Base-by-base conservation (phyloP, 2,329 filamentous ascomycete species). In the Samsoniella hepiali region DNA sequence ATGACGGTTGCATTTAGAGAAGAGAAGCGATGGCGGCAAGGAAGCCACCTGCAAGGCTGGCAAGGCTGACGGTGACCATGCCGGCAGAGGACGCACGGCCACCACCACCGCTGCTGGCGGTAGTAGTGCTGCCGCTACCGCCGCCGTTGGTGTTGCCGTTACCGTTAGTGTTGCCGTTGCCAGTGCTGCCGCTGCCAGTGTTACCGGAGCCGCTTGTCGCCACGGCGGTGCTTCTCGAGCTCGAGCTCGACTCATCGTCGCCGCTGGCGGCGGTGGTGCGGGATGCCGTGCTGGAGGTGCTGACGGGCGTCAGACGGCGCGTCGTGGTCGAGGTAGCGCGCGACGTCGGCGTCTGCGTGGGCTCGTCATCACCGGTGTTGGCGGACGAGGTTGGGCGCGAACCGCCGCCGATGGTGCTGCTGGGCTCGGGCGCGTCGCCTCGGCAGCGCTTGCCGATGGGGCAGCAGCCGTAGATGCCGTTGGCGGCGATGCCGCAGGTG, bases 391-490 rank as follows among this genome's bases (percentile, higher is more conserved):
- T 63, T 11, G 60, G 51, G 29, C 60, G 60, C 3, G 51, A 34
- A 13, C 49, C 54, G 13, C 58, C 47, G 50, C 44, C 31, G 22
- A 54, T 64, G 57, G 53, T 59, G 32, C 22, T 54, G 13, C 58
- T 62, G 17, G 65, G 62, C 8, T 65, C 65, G 42, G 64, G 65
- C 7, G 65, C 67, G n/a, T 63, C 58, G n/a, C 65, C 67, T 32
- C 36, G 27, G 64, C 68, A 69, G 27, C n/a, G 49, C 51, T 51
- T 38, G 17, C 67, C 68, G 34, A 65, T 50, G 32, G 63, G 64
- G 62, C 68, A 69, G 63, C 68, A 69, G 5, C 64, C 66, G 56
- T 65, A 67, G 62, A 66, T 51, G 47, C 59, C 63, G 60, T 69
- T 68, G 51, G 49, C 62, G 22, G 64, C 67, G 53, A 68, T 50